A percentile compares a stretch with the other conserved stretches of the same genome.
Evolutionary conservation across 345 rosid genomes (phyloP).

Genomic region (Brassica juncea): DNA sequence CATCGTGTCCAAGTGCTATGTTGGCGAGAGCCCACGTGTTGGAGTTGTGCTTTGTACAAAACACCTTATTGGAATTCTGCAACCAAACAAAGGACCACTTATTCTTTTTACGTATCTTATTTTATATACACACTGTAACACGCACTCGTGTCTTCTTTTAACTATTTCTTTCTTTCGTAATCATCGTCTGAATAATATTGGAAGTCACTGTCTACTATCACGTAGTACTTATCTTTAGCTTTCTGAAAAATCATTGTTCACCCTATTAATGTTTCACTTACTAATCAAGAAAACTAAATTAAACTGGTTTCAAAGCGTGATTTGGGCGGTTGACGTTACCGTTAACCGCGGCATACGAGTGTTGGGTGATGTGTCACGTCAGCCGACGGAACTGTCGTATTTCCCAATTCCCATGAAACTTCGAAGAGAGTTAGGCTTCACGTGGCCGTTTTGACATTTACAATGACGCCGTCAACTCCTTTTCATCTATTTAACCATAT

Average conservation of each 20-base stretch:
- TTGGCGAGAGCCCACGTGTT: slow-evolving; percentile 23
- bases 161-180: neutral
- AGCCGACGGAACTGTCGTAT: slow-evolving; percentile 25
- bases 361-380: slow-evolving; percentile 28
- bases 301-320: neutral
- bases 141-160: slow-evolving; percentile 14
- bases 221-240: neutral
- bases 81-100: slow-evolving; percentile 30
- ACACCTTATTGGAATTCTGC: slow-evolving; percentile 23
- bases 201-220: neutral
- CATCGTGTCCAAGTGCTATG: neutral
- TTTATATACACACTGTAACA: neutral
- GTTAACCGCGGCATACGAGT: slow-evolving; percentile 27
- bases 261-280: neutral
- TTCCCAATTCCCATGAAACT: slow-evolving; percentile 21
- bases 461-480: slow-evolving; percentile 28
- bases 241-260: neutral
- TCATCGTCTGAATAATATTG: slow-evolving; percentile 1
- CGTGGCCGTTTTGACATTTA: slow-evolving; percentile 23
- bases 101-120: slow-evolving; percentile 22
- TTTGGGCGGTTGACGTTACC: slow-evolving; percentile 16
- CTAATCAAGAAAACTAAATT: too few species aligned
- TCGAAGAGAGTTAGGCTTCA: slow-evolving; percentile 25
- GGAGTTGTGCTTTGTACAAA: neutral
- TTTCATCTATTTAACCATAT: neutral